These are phyloP conservation scores for Phytopythium boreale DNA, from an alignment of 352 stramenopile genomes.

Conservation along the genomic window DNA sequence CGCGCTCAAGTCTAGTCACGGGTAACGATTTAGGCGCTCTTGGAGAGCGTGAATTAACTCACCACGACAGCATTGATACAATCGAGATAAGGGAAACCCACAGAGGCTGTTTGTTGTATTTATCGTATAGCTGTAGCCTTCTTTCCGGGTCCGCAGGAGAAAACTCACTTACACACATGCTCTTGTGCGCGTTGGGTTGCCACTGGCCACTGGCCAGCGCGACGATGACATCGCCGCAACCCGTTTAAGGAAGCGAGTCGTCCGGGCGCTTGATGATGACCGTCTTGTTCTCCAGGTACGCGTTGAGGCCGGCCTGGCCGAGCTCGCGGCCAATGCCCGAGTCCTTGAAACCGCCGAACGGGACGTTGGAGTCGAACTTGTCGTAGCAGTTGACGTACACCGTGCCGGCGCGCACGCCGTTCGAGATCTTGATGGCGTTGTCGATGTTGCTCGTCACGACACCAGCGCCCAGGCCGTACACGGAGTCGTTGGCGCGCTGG, in stretches of 20 bases:
- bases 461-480: slow-evolving; percentile 86
- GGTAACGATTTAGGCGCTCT: too few species aligned
- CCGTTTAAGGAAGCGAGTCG: slow-evolving; percentile 28
- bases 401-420: slow-evolving; percentile 87
- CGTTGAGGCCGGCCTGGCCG: slow-evolving; percentile 61
- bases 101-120: too few species aligned
- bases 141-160: not conserved
- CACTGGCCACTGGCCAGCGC: too few species aligned
- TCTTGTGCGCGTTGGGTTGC: not conserved
- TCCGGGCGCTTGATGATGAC: slow-evolving; percentile 66
- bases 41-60: too few species aligned
- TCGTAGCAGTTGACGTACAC: slow-evolving; percentile 95
- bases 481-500: slow-evolving; percentile 77
- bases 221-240: not conserved
- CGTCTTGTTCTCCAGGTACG: slow-evolving; percentile 82
- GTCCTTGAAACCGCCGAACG: slow-evolving; percentile 89
- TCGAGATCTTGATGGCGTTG: slow-evolving; percentile 84
- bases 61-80: too few species aligned
- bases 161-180: not conserved
- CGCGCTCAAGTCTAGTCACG: too few species aligned
- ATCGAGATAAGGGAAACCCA: too few species aligned
- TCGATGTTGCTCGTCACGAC: slow-evolving; percentile 89
- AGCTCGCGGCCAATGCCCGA: slow-evolving; percentile 83
- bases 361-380: slow-evolving; percentile 79
- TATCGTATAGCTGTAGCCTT: too few species aligned